Conservation (phyloP, 768 basidiomycete genomes). For the Kwoniella bestiolae region DNA sequence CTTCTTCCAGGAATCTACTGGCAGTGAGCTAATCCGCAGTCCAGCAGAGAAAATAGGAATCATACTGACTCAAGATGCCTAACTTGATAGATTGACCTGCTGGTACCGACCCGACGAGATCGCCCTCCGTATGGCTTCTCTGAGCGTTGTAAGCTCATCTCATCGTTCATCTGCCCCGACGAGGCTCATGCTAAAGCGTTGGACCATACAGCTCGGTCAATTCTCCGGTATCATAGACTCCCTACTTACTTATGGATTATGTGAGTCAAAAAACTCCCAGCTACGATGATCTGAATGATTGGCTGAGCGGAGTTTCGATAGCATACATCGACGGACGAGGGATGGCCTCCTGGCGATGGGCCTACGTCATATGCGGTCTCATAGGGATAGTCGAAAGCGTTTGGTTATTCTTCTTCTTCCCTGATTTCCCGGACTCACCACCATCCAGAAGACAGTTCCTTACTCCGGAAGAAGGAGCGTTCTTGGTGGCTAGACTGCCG, state of each 20-base stretch:
- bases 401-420: constrained; percentile 23
- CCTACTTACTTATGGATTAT: constrained; percentile 32
- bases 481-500: constrained; percentile 37
- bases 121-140: constrained; percentile 22
- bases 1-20: constrained; percentile 33
- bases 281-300: too few relatives aligned
- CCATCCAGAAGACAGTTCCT: constrained; percentile 37
- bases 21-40: too few relatives aligned
- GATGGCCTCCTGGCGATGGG: constrained; percentile 40
- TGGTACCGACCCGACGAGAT: constrained; percentile 44
- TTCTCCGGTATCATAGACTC: constrained; percentile 35
- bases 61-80: background rate
- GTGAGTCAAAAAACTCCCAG: constrained; percentile 9
- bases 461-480: constrained; percentile 29
- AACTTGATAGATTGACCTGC: constrained; percentile 20
- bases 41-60: too few relatives aligned
- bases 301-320: too few relatives aligned
- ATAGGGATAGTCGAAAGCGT: constrained; percentile 21
- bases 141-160: constrained; percentile 12
- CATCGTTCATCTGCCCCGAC: too few relatives aligned
- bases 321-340: constrained; percentile 31
- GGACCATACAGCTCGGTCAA: background rate
- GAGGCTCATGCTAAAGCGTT: too few relatives aligned
- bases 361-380: constrained; percentile 27
- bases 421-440: constrained; percentile 34